Conservation (phyloP, 2,329 filamentous ascomycete species). For the Chrysosporium queenslandicum region DNA sequence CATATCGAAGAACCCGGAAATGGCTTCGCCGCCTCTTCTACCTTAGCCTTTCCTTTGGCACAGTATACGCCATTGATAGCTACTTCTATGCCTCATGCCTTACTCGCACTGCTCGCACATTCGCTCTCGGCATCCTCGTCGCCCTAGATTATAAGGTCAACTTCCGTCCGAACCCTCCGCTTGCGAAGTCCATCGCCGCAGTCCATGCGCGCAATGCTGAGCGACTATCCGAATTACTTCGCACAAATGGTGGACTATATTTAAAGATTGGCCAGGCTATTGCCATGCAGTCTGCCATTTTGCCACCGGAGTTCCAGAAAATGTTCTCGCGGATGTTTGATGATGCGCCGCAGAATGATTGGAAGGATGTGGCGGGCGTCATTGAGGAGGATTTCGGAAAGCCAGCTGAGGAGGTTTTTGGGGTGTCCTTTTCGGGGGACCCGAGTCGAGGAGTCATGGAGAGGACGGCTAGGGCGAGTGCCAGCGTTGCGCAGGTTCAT, state of each 20-base stretch:
- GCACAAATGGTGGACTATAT: slow-evolving; percentile 83
- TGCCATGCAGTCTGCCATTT: slow-evolving; percentile 90
- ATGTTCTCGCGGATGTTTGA: slow-evolving; percentile 98
- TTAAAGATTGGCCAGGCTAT: slow-evolving; percentile 97
- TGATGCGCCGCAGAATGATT: slow-evolving; percentile 86
- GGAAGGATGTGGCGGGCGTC: slow-evolving; percentile 75
- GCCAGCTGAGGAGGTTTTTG: slow-evolving; percentile 82
- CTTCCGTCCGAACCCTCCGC: slow-evolving; percentile 68
- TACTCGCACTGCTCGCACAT: slow-evolving; percentile 69
- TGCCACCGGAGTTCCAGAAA: slow-evolving; percentile 87
- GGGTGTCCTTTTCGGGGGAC: slow-evolving; percentile 66
- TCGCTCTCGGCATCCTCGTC: slow-evolving; percentile 65
- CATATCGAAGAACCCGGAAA: slow-evolving; percentile 59
- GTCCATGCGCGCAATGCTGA: slow-evolving; percentile 77
- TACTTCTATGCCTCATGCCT: slow-evolving; percentile 70
- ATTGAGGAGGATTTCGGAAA: slow-evolving; percentile 80
- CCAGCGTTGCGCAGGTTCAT: slow-evolving; percentile 93
- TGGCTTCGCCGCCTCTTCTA: slow-evolving; percentile 67
- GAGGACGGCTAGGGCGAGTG: slow-evolving; percentile 60
- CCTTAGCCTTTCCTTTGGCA: slow-evolving; percentile 49
- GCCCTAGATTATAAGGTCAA: slow-evolving; percentile 95
- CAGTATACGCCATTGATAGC: slow-evolving; percentile 58
- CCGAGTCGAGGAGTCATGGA: slow-evolving; percentile 57
- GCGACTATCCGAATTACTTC: slow-evolving; percentile 68
- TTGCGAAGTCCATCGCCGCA: slow-evolving; percentile 62